These are phyloP conservation scores for Rhodotorula sp. DNA, from an alignment of 1,284 basidiomycete species.

Conservation along the genomic window DNA sequence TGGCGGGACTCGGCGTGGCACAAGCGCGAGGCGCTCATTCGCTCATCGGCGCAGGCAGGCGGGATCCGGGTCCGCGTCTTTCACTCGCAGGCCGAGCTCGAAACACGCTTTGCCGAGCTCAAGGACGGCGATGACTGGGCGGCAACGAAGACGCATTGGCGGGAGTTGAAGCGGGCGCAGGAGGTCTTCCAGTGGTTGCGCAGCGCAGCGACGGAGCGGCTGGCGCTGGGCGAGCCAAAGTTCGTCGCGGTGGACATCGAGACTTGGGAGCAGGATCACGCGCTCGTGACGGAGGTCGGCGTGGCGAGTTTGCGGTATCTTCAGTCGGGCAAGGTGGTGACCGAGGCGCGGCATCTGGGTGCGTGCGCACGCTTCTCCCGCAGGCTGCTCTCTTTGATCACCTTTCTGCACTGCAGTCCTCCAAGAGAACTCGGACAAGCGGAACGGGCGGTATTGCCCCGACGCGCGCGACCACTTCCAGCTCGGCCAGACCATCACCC, in stretches of 20 bases:
- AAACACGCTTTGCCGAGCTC: conserved; percentile 18
- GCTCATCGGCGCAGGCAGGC: background rate
- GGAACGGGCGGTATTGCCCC: conserved; percentile 62
- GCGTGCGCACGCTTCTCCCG: background rate
- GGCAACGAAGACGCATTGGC: conserved; percentile 5
- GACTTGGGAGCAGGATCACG: conserved; percentile 30
- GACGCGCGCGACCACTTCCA: conserved; percentile 64
- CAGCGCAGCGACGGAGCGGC: background rate
- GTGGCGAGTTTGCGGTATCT: conserved; percentile 1
- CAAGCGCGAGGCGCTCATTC: background rate
- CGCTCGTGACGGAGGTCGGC: conserved; percentile 32
- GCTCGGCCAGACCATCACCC: conserved; percentile 61
- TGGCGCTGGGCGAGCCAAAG: background rate
- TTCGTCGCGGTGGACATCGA: conserved; percentile 29
- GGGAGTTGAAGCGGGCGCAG: conserved; percentile 7
- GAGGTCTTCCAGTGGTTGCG: background rate
- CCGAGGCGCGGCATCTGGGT: conserved; percentile 13
- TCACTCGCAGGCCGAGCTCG: conserved; percentile 8
- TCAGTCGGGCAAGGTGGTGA: background rate
- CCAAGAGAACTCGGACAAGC: conserved; percentile 59
- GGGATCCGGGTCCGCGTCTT: background rate
- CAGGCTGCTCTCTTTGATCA: background rate
- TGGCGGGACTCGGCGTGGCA: conserved; percentile 15
- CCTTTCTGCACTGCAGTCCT: conserved; percentile 47
- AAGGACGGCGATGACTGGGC: conserved; percentile 15